A percentile compares a stretch with the other conserved stretches of the same genome.
These are phyloP conservation scores for Collariella sp. DNA, from an alignment of 495 filamentous ascomycete genomes.

Conservation along the genomic window DNA sequence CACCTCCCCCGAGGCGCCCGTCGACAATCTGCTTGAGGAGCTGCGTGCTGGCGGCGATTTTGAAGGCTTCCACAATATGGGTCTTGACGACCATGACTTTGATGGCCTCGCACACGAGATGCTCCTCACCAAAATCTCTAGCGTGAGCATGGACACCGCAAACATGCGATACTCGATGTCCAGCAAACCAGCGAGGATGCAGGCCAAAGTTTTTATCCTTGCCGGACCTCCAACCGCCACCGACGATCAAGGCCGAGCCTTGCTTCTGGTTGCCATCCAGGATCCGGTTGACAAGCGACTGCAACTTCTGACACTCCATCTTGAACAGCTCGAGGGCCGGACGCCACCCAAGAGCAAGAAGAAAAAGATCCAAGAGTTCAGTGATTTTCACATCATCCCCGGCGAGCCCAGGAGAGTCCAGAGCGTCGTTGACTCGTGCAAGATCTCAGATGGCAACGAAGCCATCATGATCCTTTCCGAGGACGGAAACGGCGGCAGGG, in stretches of 20 bases:
- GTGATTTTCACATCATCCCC: conserved; percentile 24
- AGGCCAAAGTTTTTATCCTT: conserved; percentile 57
- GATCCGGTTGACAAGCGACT: conserved; percentile 58
- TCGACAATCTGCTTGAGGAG: conserved; percentile 67
- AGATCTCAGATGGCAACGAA: conserved; percentile 57
- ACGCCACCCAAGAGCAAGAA: conserved; percentile 14
- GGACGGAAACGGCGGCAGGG: conserved; percentile 50
- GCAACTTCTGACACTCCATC: conserved; percentile 55
- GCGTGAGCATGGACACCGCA: conserved; percentile 54
- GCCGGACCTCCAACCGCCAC: conserved; percentile 46
- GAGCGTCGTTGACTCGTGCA: conserved; percentile 66
- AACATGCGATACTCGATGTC: conserved; percentile 49
- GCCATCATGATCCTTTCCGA: conserved; percentile 64
- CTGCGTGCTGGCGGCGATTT: conserved; percentile 51
- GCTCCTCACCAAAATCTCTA: conserved; percentile 62
- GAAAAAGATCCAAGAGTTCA: conserved; percentile 6
- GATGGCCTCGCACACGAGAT: conserved; percentile 66
- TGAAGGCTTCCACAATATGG: conserved; percentile 62
- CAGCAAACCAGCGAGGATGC: conserved; percentile 37
- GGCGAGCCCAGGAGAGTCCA: conserved; percentile 42
- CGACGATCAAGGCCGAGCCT: conserved; percentile 40
- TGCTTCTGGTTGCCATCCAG: conserved; percentile 60
- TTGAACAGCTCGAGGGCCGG: conserved; percentile 29
- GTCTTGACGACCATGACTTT: conserved; percentile 58
- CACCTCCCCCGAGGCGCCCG: conserved; percentile 57